Evolutionary conservation across 1,139 yeast genomes (phyloP).

Genomic region (Sugiyamaella japonica): DNA sequence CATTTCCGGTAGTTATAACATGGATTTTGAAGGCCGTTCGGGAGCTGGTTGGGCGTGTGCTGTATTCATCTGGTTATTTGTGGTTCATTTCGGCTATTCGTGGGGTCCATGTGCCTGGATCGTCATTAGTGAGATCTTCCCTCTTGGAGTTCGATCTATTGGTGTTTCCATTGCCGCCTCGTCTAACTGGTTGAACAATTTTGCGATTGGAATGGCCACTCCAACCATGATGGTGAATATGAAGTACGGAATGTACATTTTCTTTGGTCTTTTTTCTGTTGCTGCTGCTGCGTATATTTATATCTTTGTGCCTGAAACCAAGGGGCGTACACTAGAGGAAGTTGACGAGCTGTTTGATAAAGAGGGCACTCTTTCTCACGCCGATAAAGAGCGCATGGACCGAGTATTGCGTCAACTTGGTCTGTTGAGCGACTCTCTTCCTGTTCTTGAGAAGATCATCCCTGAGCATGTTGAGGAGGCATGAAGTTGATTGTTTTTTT

Average conservation of each 20-base stretch:
- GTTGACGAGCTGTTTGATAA: conserved; percentile 51
- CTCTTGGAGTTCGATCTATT: conserved; percentile 56
- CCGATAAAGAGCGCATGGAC: conserved; percentile 26
- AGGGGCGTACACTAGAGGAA: conserved; percentile 73
- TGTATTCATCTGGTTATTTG: conserved; percentile 44
- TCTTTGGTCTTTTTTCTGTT: conserved; percentile 60
- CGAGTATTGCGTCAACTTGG: conserved; percentile 27
- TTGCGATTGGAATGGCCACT: conserved; percentile 67
- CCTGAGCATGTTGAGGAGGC: conserved; percentile 19
- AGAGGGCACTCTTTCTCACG: conserved; percentile 13
- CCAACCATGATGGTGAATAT: conserved; percentile 58
- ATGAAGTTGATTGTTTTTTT: background rate
- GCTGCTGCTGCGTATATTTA: conserved; percentile 56
- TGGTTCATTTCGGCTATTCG: conserved; percentile 62
- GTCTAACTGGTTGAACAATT: conserved; percentile 80
- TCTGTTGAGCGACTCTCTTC: conserved; percentile 22
- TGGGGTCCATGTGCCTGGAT: conserved; percentile 67
- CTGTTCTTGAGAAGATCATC: conserved; percentile 16
- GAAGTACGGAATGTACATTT: conserved; percentile 57
- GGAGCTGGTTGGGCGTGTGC: conserved; percentile 20
- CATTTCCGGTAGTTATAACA: conserved; percentile 29
- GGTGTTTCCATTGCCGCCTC: conserved; percentile 60
- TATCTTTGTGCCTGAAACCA: conserved; percentile 69
- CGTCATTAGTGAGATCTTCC: conserved; percentile 57
- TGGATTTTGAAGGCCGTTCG: conserved; percentile 20